phyloP scores from a whole-genome alignment of 2,329 filamentous ascomycete species.

The Blastomyces parvus region DNA sequence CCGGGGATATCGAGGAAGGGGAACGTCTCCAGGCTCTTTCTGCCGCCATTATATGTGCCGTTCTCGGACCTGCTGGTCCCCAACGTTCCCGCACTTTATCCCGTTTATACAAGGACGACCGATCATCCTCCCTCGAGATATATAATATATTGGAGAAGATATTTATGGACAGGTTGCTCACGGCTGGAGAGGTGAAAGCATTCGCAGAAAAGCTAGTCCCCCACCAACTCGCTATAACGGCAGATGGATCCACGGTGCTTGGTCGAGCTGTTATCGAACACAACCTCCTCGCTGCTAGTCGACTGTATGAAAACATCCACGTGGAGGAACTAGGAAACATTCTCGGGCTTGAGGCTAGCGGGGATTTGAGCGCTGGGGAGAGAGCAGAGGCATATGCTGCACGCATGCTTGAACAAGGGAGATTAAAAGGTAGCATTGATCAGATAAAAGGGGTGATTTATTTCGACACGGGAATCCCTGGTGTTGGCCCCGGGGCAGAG shows the following conservation, averaged over 20 bases:
- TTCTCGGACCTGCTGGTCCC: slow-evolving; percentile 85
- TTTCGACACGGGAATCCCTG: slow-evolving; percentile 65
- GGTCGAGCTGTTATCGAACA: slow-evolving; percentile 92
- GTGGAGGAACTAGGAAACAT: slow-evolving; percentile 67
- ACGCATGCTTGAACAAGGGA: slow-evolving; percentile 89
- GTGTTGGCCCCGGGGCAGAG: slow-evolving; percentile 50
- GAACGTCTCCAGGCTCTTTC: slow-evolving; percentile 77
- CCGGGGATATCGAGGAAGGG: slow-evolving; percentile 67
- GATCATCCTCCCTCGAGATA: slow-evolving; percentile 60
- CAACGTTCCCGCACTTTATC: slow-evolving; percentile 69
- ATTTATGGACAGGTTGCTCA: slow-evolving; percentile 80
- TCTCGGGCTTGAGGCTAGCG: slow-evolving; percentile 56
- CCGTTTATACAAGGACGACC: slow-evolving; percentile 87
- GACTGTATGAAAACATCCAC: slow-evolving; percentile 66
- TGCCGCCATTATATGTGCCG: slow-evolving; percentile 83
- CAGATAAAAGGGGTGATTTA: slow-evolving; percentile 83
- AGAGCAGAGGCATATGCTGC: slow-evolving; percentile 87
- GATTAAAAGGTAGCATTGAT: slow-evolving; percentile 80
- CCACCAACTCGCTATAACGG: slow-evolving; percentile 82
- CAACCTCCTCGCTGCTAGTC: slow-evolving; percentile 79
- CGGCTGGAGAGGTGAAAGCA: slow-evolving; percentile 69
- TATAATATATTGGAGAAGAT: slow-evolving; percentile 93
- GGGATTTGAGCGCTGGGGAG: slow-evolving; percentile 45
- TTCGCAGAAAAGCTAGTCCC: slow-evolving; percentile 73
- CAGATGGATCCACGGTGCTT: slow-evolving; percentile 86